Percentiles rank a stretch among this genome's conserved stretches.
Conservation (phyloP, 257 asterid species). For the Datura wrightii region DNA sequence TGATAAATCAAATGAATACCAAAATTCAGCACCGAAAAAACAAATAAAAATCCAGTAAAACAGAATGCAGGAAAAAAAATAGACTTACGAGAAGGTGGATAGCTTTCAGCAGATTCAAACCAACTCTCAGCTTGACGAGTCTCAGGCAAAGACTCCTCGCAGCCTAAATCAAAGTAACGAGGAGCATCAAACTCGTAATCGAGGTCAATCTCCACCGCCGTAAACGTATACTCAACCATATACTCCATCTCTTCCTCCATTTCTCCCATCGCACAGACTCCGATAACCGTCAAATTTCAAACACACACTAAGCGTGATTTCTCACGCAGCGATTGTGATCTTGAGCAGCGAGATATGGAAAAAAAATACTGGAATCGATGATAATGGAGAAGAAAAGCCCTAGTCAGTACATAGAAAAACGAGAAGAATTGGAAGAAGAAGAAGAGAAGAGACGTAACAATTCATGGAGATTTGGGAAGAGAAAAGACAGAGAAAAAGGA, state of each 20-base stretch:
- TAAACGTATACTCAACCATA: slow-evolving; percentile 58
- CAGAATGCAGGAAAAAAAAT: not conserved
- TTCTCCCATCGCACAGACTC: slow-evolving; percentile 18
- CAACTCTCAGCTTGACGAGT: slow-evolving; percentile 71
- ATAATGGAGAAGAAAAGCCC: slow-evolving; percentile 28
- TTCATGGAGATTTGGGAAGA: slow-evolving; percentile 51
- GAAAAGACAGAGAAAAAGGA: slow-evolving; percentile 38
- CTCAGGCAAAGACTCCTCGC: slow-evolving; percentile 62
- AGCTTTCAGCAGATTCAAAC: slow-evolving; percentile 81
- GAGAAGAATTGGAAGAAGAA: slow-evolving; percentile 39
- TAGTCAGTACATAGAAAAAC: slow-evolving; percentile 31
- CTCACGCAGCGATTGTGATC: slow-evolving; percentile 15
- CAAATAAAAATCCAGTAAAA: not conserved
- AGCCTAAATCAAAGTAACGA: slow-evolving; percentile 72
- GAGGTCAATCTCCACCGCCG: slow-evolving; percentile 80
- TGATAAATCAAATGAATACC: not conserved
- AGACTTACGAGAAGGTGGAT: slow-evolving; percentile 89
- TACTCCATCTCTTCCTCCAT: slow-evolving; percentile 75
- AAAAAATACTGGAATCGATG: not conserved
- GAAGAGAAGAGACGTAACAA: slow-evolving; percentile 41
- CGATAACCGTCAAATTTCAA: not conserved
- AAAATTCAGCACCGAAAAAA: not conserved
- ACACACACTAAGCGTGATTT: slow-evolving; percentile 22
- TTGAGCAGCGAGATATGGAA: not conserved
- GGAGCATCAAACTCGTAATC: slow-evolving; percentile 95